phyloP scores from a whole-genome alignment of 345 rosid species.

The Boechera retrofracta region DNA sequence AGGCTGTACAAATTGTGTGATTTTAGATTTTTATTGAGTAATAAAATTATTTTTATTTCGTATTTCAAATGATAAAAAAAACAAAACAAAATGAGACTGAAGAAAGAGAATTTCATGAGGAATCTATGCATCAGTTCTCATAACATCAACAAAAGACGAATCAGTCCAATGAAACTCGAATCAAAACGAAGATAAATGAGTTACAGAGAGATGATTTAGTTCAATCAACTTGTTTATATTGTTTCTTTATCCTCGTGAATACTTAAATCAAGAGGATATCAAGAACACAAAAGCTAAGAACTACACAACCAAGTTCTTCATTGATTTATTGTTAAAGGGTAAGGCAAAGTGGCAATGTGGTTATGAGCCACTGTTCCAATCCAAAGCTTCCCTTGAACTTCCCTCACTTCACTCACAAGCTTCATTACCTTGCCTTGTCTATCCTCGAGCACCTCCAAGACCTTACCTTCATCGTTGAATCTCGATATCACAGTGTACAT shows the following conservation, averaged over 20 bases:
- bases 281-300: constrained; percentile 29
- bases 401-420: constrained; percentile 91
- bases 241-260: constrained; percentile 4
- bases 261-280: constrained; percentile 20
- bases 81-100: background rate
- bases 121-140: constrained; percentile 47
- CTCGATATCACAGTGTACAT: constrained; percentile 86
- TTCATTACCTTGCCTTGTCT: constrained; percentile 83
- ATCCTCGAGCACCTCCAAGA: constrained; percentile 89
- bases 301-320: constrained; percentile 34
- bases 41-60: background rate
- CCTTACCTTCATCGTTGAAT: constrained; percentile 63
- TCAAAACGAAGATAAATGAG: constrained; percentile 18
- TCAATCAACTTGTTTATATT: constrained; percentile 3
- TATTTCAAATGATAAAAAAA: background rate
- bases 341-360: constrained; percentile 82
- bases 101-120: constrained; percentile 19
- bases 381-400: constrained; percentile 87
- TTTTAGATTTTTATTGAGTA: background rate
- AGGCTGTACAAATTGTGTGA: constrained; percentile 21
- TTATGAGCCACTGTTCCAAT: constrained; percentile 98
- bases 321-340: constrained; percentile 48
- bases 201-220: constrained; percentile 28
- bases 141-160: constrained; percentile 18
- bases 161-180: background rate